Conservation (phyloP, 2,329 filamentous ascomycete species). For the Bertia moriformis region DNA sequence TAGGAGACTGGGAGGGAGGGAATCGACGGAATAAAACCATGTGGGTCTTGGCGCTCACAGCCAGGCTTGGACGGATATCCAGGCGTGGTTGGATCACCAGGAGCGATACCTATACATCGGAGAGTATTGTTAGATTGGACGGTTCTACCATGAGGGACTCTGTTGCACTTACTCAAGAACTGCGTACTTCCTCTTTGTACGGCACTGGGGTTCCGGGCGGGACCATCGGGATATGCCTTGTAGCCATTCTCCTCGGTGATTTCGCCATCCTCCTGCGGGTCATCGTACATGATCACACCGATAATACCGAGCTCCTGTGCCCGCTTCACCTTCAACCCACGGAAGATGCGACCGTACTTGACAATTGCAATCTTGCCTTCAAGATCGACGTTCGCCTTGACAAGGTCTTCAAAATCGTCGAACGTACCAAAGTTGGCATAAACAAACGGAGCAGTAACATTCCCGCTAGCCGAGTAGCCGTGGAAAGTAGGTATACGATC, state of each 20-base stretch:
- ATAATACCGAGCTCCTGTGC: conserved; percentile 67
- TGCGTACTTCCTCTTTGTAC: conserved; percentile 68
- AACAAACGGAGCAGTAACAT: conserved; percentile 61
- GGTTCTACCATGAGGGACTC: no score
- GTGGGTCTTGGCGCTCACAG: conserved; percentile 46
- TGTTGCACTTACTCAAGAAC: conserved; percentile 49
- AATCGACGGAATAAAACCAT: conserved; percentile 54
- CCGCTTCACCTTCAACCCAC: conserved; percentile 71
- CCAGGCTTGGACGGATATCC: conserved; percentile 69
- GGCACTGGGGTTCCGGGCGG: conserved; percentile 61
- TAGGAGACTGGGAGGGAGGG: conserved; percentile 75
- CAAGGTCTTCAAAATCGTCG: conserved; percentile 57
- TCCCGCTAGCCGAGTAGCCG: conserved; percentile 67
- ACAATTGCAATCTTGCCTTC: conserved; percentile 66
- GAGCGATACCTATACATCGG: conserved; percentile 8
- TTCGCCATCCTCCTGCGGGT: conserved; percentile 63
- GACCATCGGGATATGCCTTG: conserved; percentile 59
- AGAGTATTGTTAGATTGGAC: no score
- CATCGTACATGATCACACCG: conserved; percentile 57
- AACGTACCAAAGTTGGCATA: conserved; percentile 68
- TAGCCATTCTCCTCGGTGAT: conserved; percentile 63
- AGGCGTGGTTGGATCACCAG: conserved; percentile 63
- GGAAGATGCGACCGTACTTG: conserved; percentile 65
- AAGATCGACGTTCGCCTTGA: conserved; percentile 52
- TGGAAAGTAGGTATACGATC: conserved; percentile 67